These are phyloP conservation scores for Brassica balearica DNA, from an alignment of 441 rosid species.

Conservation along the genomic window DNA sequence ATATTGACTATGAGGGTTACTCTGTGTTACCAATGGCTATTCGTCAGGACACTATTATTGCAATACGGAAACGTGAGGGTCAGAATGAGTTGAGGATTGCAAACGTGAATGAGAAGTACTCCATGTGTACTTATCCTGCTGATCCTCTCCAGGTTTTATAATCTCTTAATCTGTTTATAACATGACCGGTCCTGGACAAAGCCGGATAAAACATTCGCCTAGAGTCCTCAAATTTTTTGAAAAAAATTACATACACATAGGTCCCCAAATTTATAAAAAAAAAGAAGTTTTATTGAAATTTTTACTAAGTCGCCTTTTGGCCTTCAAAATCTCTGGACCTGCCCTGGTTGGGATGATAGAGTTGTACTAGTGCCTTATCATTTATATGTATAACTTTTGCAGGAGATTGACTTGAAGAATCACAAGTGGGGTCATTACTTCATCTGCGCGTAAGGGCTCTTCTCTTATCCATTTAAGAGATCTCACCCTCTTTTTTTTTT, in stretches of 20 bases:
- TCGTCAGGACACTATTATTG: constrained; percentile 88
- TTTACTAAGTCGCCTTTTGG: too few relatives aligned
- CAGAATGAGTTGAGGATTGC: constrained; percentile 68
- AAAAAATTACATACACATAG: too few relatives aligned
- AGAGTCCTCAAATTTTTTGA: too few relatives aligned
- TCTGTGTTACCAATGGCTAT: constrained; percentile 99
- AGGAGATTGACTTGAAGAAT: constrained; percentile 89
- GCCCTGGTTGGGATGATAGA: too few relatives aligned
- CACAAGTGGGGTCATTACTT: constrained; percentile 98
- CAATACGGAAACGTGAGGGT: constrained; percentile 65
- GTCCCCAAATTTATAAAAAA: too few relatives aligned
- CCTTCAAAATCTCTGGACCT: too few relatives aligned
- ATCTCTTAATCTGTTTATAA: background rate
- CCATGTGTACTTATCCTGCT: constrained; percentile 75
- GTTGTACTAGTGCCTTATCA: constrained; percentile 1
- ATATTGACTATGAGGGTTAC: constrained; percentile 97
- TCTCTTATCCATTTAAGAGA: background rate
- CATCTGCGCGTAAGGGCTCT: constrained; percentile 75
- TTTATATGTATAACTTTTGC: constrained; percentile 29
- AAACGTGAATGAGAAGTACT: constrained; percentile 77
- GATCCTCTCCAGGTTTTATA: constrained; percentile 79
- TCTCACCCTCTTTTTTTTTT: background rate
- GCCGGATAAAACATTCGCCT: too few relatives aligned
- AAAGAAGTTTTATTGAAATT: too few relatives aligned
- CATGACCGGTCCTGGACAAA: too few relatives aligned